phyloP scores from a whole-genome alignment of 805 yeast genomes.

The Ogataea sp. region DNA sequence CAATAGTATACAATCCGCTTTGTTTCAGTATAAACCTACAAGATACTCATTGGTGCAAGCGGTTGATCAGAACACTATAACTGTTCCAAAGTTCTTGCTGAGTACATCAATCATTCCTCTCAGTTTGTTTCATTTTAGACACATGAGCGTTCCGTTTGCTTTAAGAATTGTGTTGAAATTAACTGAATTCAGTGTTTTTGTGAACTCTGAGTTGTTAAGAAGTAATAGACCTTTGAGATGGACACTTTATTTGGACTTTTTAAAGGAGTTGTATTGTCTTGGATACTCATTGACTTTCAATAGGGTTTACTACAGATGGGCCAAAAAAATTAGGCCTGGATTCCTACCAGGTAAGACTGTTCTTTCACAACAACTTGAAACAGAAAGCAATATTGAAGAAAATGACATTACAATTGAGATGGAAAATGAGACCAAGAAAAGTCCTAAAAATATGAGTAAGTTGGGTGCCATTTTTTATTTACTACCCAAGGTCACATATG shows the following conservation, averaged over 20 bases:
- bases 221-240: constrained; percentile 7
- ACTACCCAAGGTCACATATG: no score
- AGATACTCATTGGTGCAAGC: constrained; percentile 10
- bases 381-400: constrained; percentile 14
- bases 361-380: constrained; percentile 25
- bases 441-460: not conserved
- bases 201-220: not conserved
- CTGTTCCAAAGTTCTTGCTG: constrained; percentile 13
- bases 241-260: constrained; percentile 9
- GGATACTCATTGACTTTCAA: constrained; percentile 22
- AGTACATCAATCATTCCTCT: constrained; percentile 24
- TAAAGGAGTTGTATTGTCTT: constrained; percentile 12
- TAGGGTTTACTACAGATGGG: constrained; percentile 27
- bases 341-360: constrained; percentile 29
- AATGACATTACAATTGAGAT: not conserved
- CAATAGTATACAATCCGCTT: constrained; percentile 20
- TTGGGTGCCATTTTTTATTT: no score
- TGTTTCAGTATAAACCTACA: constrained; percentile 17
- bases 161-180: no score
- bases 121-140: constrained; percentile 17
- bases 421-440: no score
- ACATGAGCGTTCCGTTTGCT: no score
- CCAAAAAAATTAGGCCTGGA: no score
- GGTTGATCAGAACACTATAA: constrained; percentile 11
- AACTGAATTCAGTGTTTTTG: not conserved